Evolutionary conservation across 2,329 filamentous ascomycete species (phyloP).

Genomic region (Colletotrichum brevisporum): DNA sequence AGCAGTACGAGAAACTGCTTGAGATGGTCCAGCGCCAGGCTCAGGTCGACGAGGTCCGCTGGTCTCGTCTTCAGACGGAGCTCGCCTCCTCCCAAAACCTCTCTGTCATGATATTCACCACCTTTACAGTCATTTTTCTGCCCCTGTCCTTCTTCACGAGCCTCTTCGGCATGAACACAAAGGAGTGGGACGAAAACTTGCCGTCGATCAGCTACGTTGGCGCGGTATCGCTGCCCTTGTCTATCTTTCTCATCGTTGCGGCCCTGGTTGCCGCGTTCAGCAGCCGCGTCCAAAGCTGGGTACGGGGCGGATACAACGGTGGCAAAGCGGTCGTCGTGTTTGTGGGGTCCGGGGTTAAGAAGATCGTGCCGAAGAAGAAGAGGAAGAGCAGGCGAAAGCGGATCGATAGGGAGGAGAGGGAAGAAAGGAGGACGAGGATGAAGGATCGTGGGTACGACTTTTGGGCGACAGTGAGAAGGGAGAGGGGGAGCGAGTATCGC

Average conservation of each 20-base stretch:
- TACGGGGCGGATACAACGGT: slow-evolving; percentile 44
- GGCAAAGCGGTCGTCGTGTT: neutral
- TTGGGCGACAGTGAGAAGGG: slow-evolving; percentile 56
- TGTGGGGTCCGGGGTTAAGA: slow-evolving; percentile 3
- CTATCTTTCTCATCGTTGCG: slow-evolving; percentile 61
- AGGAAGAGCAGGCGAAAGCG: slow-evolving; percentile 42
- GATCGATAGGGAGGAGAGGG: slow-evolving; percentile 25
- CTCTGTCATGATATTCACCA: slow-evolving; percentile 77
- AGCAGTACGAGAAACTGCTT: slow-evolving; percentile 71
- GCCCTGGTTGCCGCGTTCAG: slow-evolving; percentile 71
- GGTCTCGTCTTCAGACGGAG: slow-evolving; percentile 74
- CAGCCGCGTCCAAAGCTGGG: slow-evolving; percentile 55
- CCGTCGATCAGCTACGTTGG: slow-evolving; percentile 61
- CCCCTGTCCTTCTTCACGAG: slow-evolving; percentile 76
- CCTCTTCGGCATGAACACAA: slow-evolving; percentile 76
- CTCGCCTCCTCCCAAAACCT: slow-evolving; percentile 73
- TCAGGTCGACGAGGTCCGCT: slow-evolving; percentile 75
- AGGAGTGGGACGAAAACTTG: slow-evolving; percentile 69
- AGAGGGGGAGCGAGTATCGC: slow-evolving; percentile 55
- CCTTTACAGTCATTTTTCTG: slow-evolving; percentile 74
- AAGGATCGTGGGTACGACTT: slow-evolving; percentile 56
- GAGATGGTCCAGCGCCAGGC: slow-evolving; percentile 78
- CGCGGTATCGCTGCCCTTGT: slow-evolving; percentile 63
- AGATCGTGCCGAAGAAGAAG: slow-evolving; percentile 23
- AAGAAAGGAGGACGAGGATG: slow-evolving; percentile 36